Base-by-base conservation (phyloP, 495 filamentous ascomycete genomes). In the Mytilinidion resinicola region DNA sequence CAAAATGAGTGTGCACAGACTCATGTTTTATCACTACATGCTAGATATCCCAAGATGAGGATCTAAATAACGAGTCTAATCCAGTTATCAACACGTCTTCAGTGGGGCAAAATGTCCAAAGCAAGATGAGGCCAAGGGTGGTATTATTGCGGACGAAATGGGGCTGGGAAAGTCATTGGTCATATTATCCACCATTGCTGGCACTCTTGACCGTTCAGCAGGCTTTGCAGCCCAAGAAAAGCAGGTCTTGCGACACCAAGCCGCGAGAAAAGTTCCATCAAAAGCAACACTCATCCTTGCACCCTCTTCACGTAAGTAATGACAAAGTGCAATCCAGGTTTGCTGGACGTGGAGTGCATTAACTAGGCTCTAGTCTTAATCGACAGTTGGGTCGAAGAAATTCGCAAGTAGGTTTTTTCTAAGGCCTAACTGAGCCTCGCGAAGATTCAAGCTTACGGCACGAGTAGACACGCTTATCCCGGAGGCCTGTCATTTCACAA, bases 121-220 rank as follows among this genome's bases (percentile, higher is more conserved):
- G 34, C 49, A 60, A 55, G 67, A 56, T 54, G 39, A 70, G 70
- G 20, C 71, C 70, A 19, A 62, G 57, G 36, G 68, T 53, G 10
- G 59, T 47, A 44, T 64, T 38, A 35, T 49, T 30, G 73, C 75
- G 0, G 76, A 79, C 65, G 72, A 75, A 15, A 77, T 78, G 75
- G 76, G 76, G 0, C 69, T 78, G 54, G 77, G 77, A 5, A 79
- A 79, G 64, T 70, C 76, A 0, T 56, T 79, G 8, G 69, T 70
- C 4, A 62, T 75, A 14, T 37, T 79, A 6, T 59, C 74, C 3
- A 56, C 71, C 3, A 65, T 77, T 35, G 39, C 72, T 8, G 55
- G 61, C 52, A 51, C 72, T 55, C 19, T 67, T 60, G 8, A 63
- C 65, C 20, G 55, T 54, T 57, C 46, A 61, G 53, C 19, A 44